phyloP scores from a whole-genome alignment of 179 eudicot genomes.

The Gypsophila paniculata region DNA sequence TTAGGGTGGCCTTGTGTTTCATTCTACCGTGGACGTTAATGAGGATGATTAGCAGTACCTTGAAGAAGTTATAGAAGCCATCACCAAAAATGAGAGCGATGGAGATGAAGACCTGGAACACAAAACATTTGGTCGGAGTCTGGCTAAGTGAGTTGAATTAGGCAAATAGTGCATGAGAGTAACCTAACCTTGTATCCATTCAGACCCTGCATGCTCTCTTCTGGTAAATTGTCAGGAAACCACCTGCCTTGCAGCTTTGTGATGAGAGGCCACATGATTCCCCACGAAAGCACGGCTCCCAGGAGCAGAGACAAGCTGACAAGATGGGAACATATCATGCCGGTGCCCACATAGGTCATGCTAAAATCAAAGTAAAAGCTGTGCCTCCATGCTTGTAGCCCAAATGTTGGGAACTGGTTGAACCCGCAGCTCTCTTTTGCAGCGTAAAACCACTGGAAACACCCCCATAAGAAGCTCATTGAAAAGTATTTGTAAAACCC shows the following conservation, averaged over 20 bases:
- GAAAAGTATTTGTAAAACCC: constrained; percentile 64
- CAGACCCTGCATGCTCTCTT: constrained; percentile 67
- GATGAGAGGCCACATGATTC: constrained; percentile 86
- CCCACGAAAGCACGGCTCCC: constrained; percentile 88
- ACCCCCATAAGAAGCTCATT: constrained; percentile 73
- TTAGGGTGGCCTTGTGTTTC: constrained; percentile 27
- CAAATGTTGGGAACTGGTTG: constrained; percentile 75
- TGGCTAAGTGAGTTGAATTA: background rate
- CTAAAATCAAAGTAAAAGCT: constrained; percentile 89
- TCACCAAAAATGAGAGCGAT: constrained; percentile 79
- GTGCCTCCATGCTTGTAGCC: constrained; percentile 63
- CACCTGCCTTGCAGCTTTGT: constrained; percentile 55
- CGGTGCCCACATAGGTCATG: constrained; percentile 83
- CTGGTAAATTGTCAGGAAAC: constrained; percentile 58
- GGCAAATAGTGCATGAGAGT: background rate
- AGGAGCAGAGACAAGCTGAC: constrained; percentile 72
- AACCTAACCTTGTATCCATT: constrained; percentile 75
- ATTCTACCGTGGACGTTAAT: constrained; percentile 37
- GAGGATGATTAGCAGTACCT: constrained; percentile 43
- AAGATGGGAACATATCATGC: constrained; percentile 86
- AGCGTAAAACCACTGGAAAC: constrained; percentile 80
- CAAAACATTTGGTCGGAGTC: background rate
- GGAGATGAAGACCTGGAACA: constrained; percentile 58
- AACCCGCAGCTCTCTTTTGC: constrained; percentile 71
- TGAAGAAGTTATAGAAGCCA: constrained; percentile 67